A percentile compares a stretch with the other conserved stretches of the same genome.
Evolutionary conservation across 352 stramenopile genomes (phyloP).

Genomic region (Phytophthora pisi): DNA sequence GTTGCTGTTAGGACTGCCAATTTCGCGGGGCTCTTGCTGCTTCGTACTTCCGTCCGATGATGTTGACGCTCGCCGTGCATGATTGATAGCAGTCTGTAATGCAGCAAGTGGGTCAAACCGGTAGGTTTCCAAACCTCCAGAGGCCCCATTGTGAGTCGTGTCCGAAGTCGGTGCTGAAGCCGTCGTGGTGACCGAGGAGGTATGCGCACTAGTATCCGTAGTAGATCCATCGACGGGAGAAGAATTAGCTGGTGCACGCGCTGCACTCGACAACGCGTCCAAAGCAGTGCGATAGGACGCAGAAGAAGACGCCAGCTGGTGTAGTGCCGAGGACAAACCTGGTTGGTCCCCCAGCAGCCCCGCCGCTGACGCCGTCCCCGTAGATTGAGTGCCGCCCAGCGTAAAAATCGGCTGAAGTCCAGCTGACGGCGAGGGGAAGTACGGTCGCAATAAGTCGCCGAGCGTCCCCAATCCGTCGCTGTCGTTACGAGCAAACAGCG

Average conservation of each 20-base stretch:
- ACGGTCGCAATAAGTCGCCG: constrained; percentile 54
- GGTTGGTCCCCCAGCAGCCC: constrained; percentile 23
- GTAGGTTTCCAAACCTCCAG: constrained; percentile 33
- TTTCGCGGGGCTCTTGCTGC: constrained; percentile 12
- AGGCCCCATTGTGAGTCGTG: constrained; percentile 4
- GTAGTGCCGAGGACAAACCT: constrained; percentile 39
- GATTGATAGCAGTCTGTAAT: constrained; percentile 63
- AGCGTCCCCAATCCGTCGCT: constrained; percentile 55
- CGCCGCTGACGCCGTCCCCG: constrained; percentile 19
- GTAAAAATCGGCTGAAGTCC: constrained; percentile 33
- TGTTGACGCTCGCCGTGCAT: constrained; percentile 37
- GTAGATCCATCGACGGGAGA: background rate
- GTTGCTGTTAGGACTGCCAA: constrained; percentile 23
- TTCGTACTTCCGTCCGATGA: background rate
- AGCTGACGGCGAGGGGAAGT: constrained; percentile 39
- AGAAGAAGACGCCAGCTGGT: constrained; percentile 65
- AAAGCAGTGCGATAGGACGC: constrained; percentile 46
- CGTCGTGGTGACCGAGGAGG: background rate
- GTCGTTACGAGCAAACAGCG: constrained; percentile 61
- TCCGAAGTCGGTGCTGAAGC: constrained; percentile 10
- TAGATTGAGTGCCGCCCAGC: constrained; percentile 1
- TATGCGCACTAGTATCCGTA: background rate
- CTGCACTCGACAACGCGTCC: constrained; percentile 23
- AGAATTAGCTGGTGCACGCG: constrained; percentile 20
- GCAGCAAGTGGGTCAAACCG: constrained; percentile 66